Conservation (phyloP, 257 asterid species). For the Verbascum thapsus region DNA sequence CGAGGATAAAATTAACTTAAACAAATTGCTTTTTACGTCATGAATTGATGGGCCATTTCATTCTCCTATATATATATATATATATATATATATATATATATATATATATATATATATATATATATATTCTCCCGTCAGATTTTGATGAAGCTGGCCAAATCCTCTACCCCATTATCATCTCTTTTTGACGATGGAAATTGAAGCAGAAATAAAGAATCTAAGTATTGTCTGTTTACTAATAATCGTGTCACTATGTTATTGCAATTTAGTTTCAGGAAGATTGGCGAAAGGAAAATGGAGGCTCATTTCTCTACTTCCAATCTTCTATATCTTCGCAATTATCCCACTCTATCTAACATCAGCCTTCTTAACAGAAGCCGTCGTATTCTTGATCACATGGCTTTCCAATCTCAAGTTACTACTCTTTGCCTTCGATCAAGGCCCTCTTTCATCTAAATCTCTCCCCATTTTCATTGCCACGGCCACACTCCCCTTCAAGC, state of each 20-base stretch:
- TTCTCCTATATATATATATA: too few species aligned
- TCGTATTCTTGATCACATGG: slow-evolving; percentile 57
- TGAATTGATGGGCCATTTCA: too few species aligned
- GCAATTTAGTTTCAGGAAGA: slow-evolving; percentile 39
- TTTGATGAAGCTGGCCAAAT: too few species aligned
- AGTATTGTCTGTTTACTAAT: slow-evolving; percentile 24
- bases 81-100: too few species aligned
- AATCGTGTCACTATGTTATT: slow-evolving; percentile 43
- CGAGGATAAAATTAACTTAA: too few species aligned
- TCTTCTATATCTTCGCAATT: slow-evolving; percentile 41
- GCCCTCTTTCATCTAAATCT: slow-evolving; percentile 49
- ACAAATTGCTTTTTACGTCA: too few species aligned
- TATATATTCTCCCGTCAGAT: too few species aligned
- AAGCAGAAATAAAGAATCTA: slow-evolving; percentile 45
- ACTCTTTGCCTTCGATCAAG: slow-evolving; percentile 61
- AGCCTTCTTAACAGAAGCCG: slow-evolving; percentile 38
- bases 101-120: too few species aligned
- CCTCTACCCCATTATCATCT: too few species aligned
- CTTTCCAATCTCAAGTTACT: slow-evolving; percentile 53
- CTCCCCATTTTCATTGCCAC: slow-evolving; percentile 44
- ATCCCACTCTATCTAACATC: slow-evolving; percentile 47
- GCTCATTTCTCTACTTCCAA: slow-evolving; percentile 49
- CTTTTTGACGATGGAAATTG: too few species aligned
- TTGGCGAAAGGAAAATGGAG: slow-evolving; percentile 48
- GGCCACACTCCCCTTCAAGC: slow-evolving; percentile 54